A percentile compares a stretch with the other conserved stretches of the same genome.
These are phyloP conservation scores for Aurantiochytrium sp. DNA, from an alignment of 108 stramenopile genomes.

Conservation along the genomic window DNA sequence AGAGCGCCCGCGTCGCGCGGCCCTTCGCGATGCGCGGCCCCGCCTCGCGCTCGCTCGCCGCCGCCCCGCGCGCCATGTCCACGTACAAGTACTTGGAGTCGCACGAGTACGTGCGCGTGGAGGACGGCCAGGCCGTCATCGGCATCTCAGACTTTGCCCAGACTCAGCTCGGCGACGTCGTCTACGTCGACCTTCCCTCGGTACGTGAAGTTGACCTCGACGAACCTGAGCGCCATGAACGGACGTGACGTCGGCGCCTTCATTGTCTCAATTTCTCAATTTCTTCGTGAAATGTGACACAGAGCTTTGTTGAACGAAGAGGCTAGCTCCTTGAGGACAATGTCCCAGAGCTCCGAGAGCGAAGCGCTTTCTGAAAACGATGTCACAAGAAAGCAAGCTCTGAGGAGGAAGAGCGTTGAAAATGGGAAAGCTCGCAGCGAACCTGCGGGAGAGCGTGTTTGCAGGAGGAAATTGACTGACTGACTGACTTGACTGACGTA, in stretches of 20 bases:
- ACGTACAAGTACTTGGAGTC: constrained; percentile 18
- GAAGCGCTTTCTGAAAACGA: no score
- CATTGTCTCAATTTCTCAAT: neutral
- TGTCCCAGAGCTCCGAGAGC: no score
- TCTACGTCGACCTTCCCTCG: constrained; percentile 90
- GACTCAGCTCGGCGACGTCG: constrained; percentile 89
- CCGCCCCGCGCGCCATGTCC: neutral
- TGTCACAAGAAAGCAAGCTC: no score
- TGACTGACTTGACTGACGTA: no score
- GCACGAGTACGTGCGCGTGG: constrained; percentile 82
- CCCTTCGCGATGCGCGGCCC: neutral
- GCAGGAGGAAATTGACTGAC: no score
- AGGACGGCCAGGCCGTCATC: constrained; percentile 76
- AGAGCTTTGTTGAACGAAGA: no score
- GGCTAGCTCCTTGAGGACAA: no score
- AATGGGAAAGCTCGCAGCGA: no score
- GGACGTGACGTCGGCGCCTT: neutral
- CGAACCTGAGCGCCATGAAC: no score
- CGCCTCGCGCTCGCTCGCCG: neutral
- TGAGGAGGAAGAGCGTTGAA: no score
- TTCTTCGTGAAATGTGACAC: neutral
- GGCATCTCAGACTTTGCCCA: constrained; percentile 95
- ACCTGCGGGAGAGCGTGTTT: no score
- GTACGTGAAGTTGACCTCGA: constrained; percentile 14
- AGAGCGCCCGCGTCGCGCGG: neutral